Conservation (phyloP, 2,329 filamentous ascomycete species). For the Hymenoscyphus fraxineus region DNA sequence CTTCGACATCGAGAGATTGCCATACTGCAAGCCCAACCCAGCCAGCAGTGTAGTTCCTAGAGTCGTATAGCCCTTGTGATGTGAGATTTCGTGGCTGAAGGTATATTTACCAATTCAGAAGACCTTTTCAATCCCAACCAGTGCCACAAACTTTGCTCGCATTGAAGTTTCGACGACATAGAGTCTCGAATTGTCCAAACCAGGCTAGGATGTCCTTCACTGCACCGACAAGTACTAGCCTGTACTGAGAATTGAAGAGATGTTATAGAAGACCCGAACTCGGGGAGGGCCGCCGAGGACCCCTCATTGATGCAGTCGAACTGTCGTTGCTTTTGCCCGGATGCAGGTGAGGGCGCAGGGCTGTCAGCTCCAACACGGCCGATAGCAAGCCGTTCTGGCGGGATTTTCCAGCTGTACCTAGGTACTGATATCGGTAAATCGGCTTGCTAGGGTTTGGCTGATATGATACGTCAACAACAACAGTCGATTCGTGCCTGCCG, state of each 20-base stretch:
- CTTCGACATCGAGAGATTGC: too few relatives aligned
- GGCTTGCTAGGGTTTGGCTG: background rate
- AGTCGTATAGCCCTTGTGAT: background rate
- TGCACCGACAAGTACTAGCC: too few relatives aligned
- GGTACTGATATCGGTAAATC: background rate
- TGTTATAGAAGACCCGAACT: background rate
- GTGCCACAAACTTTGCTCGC: background rate
- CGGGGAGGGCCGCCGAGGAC: background rate
- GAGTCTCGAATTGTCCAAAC: background rate
- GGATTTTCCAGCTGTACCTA: background rate
- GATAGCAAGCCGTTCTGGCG: background rate
- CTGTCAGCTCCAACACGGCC: background rate
- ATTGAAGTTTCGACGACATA: background rate
- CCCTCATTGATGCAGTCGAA: background rate
- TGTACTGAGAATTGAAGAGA: background rate
- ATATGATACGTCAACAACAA: background rate
- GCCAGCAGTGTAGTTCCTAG: too few relatives aligned
- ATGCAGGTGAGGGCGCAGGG: background rate
- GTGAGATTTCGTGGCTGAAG: background rate
- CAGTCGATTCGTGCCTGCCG: background rate
- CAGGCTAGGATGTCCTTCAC: background rate
- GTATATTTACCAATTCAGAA: background rate
- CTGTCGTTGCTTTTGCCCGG: conserved; percentile 1
- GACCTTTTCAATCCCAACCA: background rate
- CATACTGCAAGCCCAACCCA: too few relatives aligned